Evolutionary conservation across 371 early-diverging fungal species (phyloP).

Genomic region (Mortierella sp.): DNA sequence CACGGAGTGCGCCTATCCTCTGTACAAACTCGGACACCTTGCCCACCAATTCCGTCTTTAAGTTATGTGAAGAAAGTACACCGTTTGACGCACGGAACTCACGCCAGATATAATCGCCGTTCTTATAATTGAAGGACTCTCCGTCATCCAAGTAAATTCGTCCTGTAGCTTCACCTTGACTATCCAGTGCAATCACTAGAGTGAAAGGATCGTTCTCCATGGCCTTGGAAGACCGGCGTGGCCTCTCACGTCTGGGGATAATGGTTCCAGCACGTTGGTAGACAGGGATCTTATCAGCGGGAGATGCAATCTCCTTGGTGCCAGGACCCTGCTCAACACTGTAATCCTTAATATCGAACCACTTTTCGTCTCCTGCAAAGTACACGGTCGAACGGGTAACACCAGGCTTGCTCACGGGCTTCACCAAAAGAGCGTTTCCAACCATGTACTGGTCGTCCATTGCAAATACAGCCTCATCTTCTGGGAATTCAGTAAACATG

Average conservation of each 20-base stretch:
- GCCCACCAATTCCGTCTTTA: constrained; percentile 12
- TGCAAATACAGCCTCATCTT: constrained; percentile 76
- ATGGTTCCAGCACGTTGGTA: constrained; percentile 91
- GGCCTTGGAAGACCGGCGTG: constrained; percentile 84
- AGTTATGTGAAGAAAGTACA: constrained; percentile 60
- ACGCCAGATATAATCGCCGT: constrained; percentile 71
- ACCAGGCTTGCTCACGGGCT: constrained; percentile 76
- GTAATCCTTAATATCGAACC: constrained; percentile 64
- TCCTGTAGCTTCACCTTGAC: constrained; percentile 78
- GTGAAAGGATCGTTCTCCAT: constrained; percentile 94
- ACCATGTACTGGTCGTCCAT: constrained; percentile 90
- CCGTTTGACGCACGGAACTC: constrained; percentile 57
- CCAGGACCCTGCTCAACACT: constrained; percentile 61
- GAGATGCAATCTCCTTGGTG: constrained; percentile 67
- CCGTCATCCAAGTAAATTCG: constrained; percentile 93
- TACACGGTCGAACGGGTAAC: constrained; percentile 71
- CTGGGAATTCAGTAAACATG: constrained; percentile 85
- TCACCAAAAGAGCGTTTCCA: constrained; percentile 81
- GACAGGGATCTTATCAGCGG: constrained; percentile 84
- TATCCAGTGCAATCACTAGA: constrained; percentile 83
- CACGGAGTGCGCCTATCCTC: constrained; percentile 58
- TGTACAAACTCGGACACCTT: constrained; percentile 29
- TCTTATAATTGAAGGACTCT: constrained; percentile 78
- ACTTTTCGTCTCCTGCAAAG: constrained; percentile 70
- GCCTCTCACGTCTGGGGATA: constrained; percentile 87